Percentiles rank a stretch among this genome's conserved stretches.
These are phyloP conservation scores for Nigrospora osmanthi DNA, from an alignment of 2,329 filamentous ascomycete species.

Conservation along the genomic window DNA sequence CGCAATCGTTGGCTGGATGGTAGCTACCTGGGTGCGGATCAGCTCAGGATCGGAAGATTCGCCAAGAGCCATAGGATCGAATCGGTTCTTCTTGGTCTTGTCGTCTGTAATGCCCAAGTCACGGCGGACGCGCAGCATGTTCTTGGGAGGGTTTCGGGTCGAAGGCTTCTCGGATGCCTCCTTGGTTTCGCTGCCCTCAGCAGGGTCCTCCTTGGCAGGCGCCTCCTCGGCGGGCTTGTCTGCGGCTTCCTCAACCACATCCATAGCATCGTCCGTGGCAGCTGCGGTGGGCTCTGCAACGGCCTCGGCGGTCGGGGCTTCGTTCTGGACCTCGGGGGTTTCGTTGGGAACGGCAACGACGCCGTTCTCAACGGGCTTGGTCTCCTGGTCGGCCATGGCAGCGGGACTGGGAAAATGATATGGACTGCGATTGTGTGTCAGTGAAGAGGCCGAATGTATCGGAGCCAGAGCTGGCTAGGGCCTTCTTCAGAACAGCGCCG, in stretches of 20 bases:
- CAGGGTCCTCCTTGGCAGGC: neutral
- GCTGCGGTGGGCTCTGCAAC: constrained; percentile 29
- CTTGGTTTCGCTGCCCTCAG: constrained; percentile 3
- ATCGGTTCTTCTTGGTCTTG: constrained; percentile 55
- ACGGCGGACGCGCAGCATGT: constrained; percentile 36
- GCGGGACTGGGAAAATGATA: too few relatives aligned
- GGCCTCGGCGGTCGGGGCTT: constrained; percentile 13
- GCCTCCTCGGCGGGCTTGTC: neutral
- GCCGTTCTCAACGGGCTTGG: constrained; percentile 24
- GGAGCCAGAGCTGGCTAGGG: too few relatives aligned
- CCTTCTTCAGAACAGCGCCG: too few relatives aligned
- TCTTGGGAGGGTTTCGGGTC: constrained; percentile 13
- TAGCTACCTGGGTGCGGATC: constrained; percentile 72
- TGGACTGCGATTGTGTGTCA: too few relatives aligned
- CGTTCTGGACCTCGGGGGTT: too few relatives aligned
- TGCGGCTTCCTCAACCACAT: neutral
- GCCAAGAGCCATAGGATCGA: constrained; percentile 57
- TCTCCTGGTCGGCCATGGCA: constrained; percentile 25
- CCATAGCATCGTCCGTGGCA: constrained; percentile 7
- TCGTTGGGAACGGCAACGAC: neutral
- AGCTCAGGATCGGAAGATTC: constrained; percentile 70
- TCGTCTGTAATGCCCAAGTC: constrained; percentile 25
- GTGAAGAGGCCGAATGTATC: too few relatives aligned
- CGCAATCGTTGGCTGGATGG: neutral
- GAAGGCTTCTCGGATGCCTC: constrained; percentile 6